Conservation (phyloP, 2,329 filamentous ascomycete genomes). For the Fusarium devonianum region DNA sequence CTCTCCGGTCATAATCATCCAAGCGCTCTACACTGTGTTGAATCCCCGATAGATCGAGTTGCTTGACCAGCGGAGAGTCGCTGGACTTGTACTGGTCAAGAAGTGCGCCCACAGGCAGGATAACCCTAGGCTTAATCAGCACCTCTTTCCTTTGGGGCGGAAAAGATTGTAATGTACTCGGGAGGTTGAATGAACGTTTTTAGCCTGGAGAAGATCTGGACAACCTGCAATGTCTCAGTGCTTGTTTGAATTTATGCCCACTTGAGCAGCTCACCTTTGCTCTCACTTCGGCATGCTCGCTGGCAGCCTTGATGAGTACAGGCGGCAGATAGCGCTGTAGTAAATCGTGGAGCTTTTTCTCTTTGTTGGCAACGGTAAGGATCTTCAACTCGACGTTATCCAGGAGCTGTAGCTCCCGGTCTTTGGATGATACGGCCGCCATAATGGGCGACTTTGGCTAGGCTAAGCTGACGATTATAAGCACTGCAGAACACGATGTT, state of each 20-base stretch:
- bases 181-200: slow-evolving; percentile 62
- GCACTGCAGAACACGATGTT: slow-evolving; percentile 3
- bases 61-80: slow-evolving; percentile 76
- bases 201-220: slow-evolving; percentile 59
- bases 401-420: slow-evolving; percentile 81
- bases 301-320: slow-evolving; percentile 84
- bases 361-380: slow-evolving; percentile 78
- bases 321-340: slow-evolving; percentile 82
- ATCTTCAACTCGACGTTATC: slow-evolving; percentile 88
- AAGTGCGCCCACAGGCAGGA: slow-evolving; percentile 83
- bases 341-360: slow-evolving; percentile 80
- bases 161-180: slow-evolving; percentile 47
- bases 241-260: background rate
- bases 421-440: slow-evolving; percentile 56
- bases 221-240: slow-evolving; percentile 48
- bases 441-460: slow-evolving; percentile 37
- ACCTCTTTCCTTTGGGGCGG: background rate
- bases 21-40: slow-evolving; percentile 74
- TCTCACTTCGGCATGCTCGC: slow-evolving; percentile 79
- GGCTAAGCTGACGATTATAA: background rate
- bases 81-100: slow-evolving; percentile 88
- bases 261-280: slow-evolving; percentile 65
- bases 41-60: slow-evolving; percentile 88
- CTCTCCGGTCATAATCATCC: slow-evolving; percentile 67
- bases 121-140: slow-evolving; percentile 57